phyloP scores from a whole-genome alignment of 371 early-diverging fungal genomes.

The Phascolomyces articulosus region DNA sequence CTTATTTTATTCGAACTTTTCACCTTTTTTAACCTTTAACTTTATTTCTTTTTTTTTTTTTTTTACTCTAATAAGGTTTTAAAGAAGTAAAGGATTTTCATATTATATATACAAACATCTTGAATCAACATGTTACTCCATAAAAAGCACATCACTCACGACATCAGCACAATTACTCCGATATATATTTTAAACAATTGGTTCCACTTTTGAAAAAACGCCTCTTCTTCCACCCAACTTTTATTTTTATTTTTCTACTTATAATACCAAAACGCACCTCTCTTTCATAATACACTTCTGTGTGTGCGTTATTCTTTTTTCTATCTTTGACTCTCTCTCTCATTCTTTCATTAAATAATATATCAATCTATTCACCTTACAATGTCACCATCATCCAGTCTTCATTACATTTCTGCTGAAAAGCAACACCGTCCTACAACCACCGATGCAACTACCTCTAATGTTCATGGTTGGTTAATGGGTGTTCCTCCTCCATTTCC shows the following conservation, averaged over 20 bases:
- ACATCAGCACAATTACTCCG: background rate
- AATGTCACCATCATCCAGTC: slow-evolving; percentile 3
- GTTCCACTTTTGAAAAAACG: too few species aligned
- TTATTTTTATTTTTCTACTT: too few species aligned
- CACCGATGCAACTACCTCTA: background rate
- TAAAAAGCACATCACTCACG: background rate
- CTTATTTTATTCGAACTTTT: background rate
- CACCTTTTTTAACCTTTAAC: too few species aligned
- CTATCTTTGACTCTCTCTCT: background rate
- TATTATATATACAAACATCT: background rate
- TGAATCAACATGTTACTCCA: background rate
- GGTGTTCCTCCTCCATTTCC: slow-evolving; percentile 16
- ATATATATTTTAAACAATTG: background rate
- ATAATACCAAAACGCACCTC: too few species aligned
- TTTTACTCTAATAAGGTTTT: background rate
- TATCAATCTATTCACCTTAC: background rate
- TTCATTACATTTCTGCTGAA: background rate
- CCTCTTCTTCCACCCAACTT: too few species aligned
- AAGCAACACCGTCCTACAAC: background rate
- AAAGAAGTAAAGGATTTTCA: background rate
- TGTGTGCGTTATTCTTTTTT: background rate
- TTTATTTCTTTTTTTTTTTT: background rate
- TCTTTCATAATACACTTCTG: background rate
- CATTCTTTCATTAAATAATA: background rate
- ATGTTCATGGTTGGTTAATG: slow-evolving; percentile 30